phyloP scores from a whole-genome alignment of 2,329 filamentous ascomycete species.

The Fusarium secorum region DNA sequence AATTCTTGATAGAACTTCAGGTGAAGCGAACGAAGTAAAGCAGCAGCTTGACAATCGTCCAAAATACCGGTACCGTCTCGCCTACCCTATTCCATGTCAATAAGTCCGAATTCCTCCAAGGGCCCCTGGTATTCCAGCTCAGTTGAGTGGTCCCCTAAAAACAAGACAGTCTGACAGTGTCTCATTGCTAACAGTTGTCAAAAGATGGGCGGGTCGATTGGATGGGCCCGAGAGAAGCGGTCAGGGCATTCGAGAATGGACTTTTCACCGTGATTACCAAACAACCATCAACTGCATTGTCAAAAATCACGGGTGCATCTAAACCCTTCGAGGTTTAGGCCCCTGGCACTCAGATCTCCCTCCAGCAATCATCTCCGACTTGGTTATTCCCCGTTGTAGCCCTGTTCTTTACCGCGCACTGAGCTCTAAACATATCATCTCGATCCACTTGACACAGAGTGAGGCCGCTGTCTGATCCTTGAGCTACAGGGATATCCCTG shows the following conservation, averaged over 20 bases:
- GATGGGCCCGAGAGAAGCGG: conserved; percentile 33
- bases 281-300: conserved; percentile 18
- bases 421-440: conserved; percentile 15
- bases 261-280: conserved; percentile 31
- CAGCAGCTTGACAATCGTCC: not conserved
- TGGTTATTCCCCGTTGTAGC: conserved; percentile 15
- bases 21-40: not conserved
- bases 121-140: conserved; percentile 8
- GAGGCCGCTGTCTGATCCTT: conserved; percentile 29
- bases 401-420: conserved; percentile 5
- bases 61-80: not conserved
- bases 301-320: conserved; percentile 33
- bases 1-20: not conserved
- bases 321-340: conserved; percentile 5
- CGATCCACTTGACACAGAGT: conserved; percentile 32
- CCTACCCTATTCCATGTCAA: conserved; percentile 32
- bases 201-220: conserved; percentile 13
- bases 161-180: conserved; percentile 30
- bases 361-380: conserved; percentile 11
- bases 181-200: conserved; percentile 37
- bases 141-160: conserved; percentile 5
- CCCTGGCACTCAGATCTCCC: conserved; percentile 26
- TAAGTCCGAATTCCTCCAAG: conserved; percentile 5
- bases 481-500: conserved; percentile 25
- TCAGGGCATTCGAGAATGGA: conserved; percentile 31